These are phyloP conservation scores for Coemansia furcata DNA, from an alignment of 192 early-diverging fungal species.

Conservation along the genomic window DNA sequence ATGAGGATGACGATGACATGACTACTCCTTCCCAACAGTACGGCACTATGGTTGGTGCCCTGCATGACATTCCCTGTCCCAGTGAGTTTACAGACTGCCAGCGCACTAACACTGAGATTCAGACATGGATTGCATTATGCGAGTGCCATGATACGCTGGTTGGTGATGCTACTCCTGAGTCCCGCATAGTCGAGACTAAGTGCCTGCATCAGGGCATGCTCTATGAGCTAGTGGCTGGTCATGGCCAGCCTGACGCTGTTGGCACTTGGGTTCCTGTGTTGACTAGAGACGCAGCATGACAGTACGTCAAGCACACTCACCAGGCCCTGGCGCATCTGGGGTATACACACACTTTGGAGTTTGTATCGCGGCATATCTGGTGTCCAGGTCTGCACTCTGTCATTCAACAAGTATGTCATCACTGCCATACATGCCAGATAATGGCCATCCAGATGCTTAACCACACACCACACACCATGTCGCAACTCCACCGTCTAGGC, in stretches of 20 bases:
- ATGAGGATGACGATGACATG: neutral
- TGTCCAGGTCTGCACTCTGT: neutral
- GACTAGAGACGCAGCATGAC: neutral
- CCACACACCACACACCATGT: constrained; percentile 4
- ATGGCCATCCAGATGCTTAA: constrained; percentile 7
- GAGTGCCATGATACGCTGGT: neutral
- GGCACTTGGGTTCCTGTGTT: constrained; percentile 10
- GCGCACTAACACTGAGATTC: neutral
- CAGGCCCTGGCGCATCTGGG: constrained; percentile 9
- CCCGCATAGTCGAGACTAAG: neutral
- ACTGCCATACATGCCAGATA: constrained; percentile 23
- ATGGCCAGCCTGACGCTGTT: neutral
- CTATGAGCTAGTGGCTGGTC: neutral
- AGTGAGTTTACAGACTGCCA: constrained; percentile 5
- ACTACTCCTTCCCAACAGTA: neutral
- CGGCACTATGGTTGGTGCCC: neutral
- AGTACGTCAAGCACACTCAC: neutral
- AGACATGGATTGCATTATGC: constrained; percentile 1
- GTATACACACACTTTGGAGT: neutral
- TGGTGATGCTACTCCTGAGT: neutral
- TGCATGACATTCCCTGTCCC: neutral
- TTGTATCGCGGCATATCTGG: neutral
- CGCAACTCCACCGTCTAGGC: neutral
- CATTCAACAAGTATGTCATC: neutral
- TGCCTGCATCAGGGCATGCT: neutral